These are phyloP conservation scores for Babesia ovis DNA, from an alignment of 169 alveolate species.

Conservation along the genomic window DNA sequence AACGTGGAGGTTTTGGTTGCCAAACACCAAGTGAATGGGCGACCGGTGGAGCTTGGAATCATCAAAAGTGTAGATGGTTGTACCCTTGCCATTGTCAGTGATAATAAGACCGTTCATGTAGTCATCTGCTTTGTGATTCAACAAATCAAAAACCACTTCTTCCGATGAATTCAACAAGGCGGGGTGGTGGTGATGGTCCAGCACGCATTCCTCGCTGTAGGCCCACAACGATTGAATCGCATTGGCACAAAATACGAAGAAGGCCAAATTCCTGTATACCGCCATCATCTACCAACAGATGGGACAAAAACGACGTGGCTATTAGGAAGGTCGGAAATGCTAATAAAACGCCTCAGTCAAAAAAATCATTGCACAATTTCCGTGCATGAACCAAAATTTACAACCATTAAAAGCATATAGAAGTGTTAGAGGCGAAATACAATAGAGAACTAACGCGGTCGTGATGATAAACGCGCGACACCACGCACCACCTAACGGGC, in stretches of 20 bases:
- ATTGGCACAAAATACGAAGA: constrained; percentile 1
- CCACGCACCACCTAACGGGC: constrained; percentile 7
- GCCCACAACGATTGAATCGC: neutral
- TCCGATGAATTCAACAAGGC: neutral
- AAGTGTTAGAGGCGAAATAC: no score
- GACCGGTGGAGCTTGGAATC: constrained; percentile 1
- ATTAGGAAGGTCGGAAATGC: constrained; percentile 5
- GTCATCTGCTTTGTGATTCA: constrained; percentile 8
- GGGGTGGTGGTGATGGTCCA: neutral
- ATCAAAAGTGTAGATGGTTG: constrained; percentile 2
- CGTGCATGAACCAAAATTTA: neutral
- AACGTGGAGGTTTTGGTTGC: constrained; percentile 36
- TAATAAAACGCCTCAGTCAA: neutral
- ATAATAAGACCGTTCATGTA: neutral
- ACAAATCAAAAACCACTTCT: constrained; percentile 11
- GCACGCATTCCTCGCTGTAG: constrained; percentile 1
- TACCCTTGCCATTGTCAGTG: neutral
- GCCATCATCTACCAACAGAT: neutral
- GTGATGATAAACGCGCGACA: no score
- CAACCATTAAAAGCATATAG: neutral
- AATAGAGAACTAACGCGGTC: no score
- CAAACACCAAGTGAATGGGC: constrained; percentile 27
- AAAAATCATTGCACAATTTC: neutral
- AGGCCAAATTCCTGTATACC: neutral
- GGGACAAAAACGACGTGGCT: neutral